Evolutionary conservation across 202 grass and related monocot species (phyloP).

Genomic region (Cymbopogon flexuosus): DNA sequence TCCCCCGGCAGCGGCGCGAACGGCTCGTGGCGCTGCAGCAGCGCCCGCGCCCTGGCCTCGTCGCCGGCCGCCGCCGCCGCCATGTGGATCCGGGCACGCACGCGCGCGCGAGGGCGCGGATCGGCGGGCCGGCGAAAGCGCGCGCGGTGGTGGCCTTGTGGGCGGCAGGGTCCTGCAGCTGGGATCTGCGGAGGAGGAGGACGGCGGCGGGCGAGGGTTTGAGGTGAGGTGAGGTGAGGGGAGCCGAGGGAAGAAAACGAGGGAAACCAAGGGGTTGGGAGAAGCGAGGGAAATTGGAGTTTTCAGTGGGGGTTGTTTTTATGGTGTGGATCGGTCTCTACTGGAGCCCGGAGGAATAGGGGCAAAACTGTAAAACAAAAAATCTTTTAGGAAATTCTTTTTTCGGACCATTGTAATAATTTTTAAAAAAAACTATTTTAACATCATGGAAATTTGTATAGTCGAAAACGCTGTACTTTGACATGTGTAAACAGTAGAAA

Average conservation of each 20-base stretch:
- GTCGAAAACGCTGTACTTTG: too few relatives aligned
- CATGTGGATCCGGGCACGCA: slow-evolving; percentile 23
- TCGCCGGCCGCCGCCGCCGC: slow-evolving; percentile 37
- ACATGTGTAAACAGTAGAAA: too few relatives aligned
- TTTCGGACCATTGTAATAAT: too few relatives aligned
- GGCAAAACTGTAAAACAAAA: background rate
- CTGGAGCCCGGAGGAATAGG: background rate
- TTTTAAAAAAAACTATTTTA: too few relatives aligned
- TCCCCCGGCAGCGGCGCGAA: slow-evolving; percentile 48
- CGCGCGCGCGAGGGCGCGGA: background rate
- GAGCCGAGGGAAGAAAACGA: background rate
- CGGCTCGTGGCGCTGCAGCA: slow-evolving; percentile 35
- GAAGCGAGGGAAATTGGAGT: slow-evolving; percentile 60
- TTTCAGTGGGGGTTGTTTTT: slow-evolving; percentile 8
- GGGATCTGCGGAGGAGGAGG: slow-evolving; percentile 23
- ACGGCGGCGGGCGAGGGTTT: slow-evolving; percentile 21
- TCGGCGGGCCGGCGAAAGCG: background rate
- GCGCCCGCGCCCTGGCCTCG: slow-evolving; percentile 22
- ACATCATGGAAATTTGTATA: too few relatives aligned
- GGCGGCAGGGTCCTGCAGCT: background rate
- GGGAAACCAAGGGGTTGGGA: slow-evolving; percentile 16
- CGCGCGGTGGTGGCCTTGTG: background rate
- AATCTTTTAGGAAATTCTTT: too few relatives aligned
- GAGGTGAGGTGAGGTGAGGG: background rate
- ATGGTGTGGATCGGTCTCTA: background rate